phyloP scores from a whole-genome alignment of 306 rosid genomes.

The Cotoneaster glaucophyllus region DNA sequence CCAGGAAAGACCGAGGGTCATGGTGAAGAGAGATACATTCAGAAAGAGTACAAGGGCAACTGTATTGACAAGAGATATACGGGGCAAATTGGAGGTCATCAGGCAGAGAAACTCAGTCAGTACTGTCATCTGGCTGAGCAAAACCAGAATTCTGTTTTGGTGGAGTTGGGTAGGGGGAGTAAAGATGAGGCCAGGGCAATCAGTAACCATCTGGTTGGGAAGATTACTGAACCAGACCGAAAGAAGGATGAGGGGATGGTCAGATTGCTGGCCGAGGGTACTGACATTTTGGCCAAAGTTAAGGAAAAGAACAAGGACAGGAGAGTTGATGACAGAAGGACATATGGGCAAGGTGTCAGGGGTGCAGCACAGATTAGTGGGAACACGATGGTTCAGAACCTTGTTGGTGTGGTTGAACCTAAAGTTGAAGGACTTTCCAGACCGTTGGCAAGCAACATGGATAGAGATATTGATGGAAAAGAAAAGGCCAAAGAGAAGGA shows the following conservation, averaged over 20 bases:
- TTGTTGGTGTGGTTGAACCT: conserved; percentile 34
- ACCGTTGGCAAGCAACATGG: conserved; percentile 32
- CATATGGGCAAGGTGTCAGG: conserved; percentile 39
- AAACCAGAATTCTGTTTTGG: conserved; percentile 44
- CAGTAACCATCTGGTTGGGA: conserved; percentile 42
- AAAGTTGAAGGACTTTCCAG: conserved; percentile 44
- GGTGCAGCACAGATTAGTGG: conserved; percentile 34
- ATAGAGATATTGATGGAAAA: conserved; percentile 30
- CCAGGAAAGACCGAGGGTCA: conserved; percentile 33
- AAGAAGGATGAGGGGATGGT: conserved; percentile 53
- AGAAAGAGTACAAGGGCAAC: conserved; percentile 43
- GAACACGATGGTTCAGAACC: conserved; percentile 37
- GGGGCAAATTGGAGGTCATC: conserved; percentile 39
- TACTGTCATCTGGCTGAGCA: conserved; percentile 42
- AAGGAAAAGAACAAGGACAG: conserved; percentile 46
- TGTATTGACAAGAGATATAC: conserved; percentile 39
- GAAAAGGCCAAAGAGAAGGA: conserved; percentile 50
- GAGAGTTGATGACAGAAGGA: conserved; percentile 38
- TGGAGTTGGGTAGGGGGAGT: conserved; percentile 60
- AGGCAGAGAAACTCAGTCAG: conserved; percentile 52
- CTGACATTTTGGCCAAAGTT: conserved; percentile 28
- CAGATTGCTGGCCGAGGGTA: conserved; percentile 49
- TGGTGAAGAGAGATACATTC: conserved; percentile 33
- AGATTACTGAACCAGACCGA: conserved; percentile 28
- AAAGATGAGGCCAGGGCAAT: conserved; percentile 47